Conservation (phyloP, 1,284 basidiomycete genomes). For the Trichosporon inkin region DNA sequence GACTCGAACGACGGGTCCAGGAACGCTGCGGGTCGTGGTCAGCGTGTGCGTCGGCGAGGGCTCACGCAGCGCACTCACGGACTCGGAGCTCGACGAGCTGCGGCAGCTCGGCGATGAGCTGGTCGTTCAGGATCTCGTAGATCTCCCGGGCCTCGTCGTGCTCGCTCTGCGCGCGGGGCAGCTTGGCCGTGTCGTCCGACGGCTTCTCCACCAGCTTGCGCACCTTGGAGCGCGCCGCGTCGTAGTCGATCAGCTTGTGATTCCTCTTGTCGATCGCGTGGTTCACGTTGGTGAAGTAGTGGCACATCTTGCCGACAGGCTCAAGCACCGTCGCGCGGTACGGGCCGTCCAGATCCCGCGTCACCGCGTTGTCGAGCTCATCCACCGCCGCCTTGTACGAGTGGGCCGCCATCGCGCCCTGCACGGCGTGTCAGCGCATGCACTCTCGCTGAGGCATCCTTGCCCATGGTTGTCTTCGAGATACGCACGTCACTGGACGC, state of each 20-base stretch:
- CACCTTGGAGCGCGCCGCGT: slow-evolving; percentile 80
- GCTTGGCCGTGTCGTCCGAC: slow-evolving; percentile 83
- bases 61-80: slow-evolving; percentile 52
- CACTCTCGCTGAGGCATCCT: not conserved
- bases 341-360: slow-evolving; percentile 83
- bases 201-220: slow-evolving; percentile 91
- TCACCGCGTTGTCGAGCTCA: slow-evolving; percentile 81
- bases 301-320: slow-evolving; percentile 90
- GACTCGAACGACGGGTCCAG: slow-evolving; percentile 98
- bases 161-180: slow-evolving; percentile 89
- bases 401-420: slow-evolving; percentile 92
- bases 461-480: not conserved
- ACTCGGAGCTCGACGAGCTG: slow-evolving; percentile 89
- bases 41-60: no score
- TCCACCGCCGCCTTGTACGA: slow-evolving; percentile 94
- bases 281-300: slow-evolving; percentile 91
- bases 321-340: slow-evolving; percentile 93
- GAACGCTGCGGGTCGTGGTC: slow-evolving; percentile 58
- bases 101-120: slow-evolving; percentile 85
- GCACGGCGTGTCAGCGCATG: slow-evolving; percentile 16
- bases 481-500: slow-evolving; percentile 62
- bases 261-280: slow-evolving; percentile 90
- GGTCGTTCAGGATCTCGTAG: slow-evolving; percentile 88
- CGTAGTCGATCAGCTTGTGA: slow-evolving; percentile 97
- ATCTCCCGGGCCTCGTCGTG: slow-evolving; percentile 89